Percentiles rank a stretch among this genome's conserved stretches.
phyloP scores from a whole-genome alignment of 2,329 filamentous ascomycete species.

The Colletotrichum destructivum region DNA sequence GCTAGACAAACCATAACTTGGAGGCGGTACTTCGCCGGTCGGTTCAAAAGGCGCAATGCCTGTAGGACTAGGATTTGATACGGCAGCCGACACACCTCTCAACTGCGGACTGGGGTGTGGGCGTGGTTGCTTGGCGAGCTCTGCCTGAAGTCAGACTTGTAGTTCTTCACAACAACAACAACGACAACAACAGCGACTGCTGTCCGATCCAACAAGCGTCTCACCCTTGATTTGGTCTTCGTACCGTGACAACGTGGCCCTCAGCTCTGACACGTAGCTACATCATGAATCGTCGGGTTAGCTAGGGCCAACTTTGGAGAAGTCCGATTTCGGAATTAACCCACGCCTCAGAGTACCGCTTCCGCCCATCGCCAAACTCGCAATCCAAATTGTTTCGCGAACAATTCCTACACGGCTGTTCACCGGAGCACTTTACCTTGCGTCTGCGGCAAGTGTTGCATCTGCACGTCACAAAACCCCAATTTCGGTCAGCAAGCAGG shows the following conservation, averaged over 20 bases:
- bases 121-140: constrained; percentile 31
- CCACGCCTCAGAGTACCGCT: constrained; percentile 41
- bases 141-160: neutral
- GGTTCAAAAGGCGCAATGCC: constrained; percentile 37
- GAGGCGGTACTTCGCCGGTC: constrained; percentile 34
- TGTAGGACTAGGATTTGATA: constrained; percentile 29
- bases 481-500: neutral
- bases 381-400: constrained; percentile 51
- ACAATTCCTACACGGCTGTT: constrained; percentile 52
- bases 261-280: constrained; percentile 37
- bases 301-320: neutral
- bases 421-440: constrained; percentile 54
- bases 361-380: constrained; percentile 49
- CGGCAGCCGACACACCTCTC: constrained; percentile 14
- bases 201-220: neutral
- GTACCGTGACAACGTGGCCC: constrained; percentile 29
- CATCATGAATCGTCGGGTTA: neutral
- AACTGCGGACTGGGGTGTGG: neutral
- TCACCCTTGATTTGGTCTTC: constrained; percentile 32
- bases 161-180: neutral
- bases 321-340: constrained; percentile 6
- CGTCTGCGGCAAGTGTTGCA: constrained; percentile 49
- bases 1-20: constrained; percentile 29
- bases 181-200: no score
- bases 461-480: constrained; percentile 2